Evolutionary conservation across 108 stramenopile species (phyloP).

Genomic region (Fistulifera solaris): DNA sequence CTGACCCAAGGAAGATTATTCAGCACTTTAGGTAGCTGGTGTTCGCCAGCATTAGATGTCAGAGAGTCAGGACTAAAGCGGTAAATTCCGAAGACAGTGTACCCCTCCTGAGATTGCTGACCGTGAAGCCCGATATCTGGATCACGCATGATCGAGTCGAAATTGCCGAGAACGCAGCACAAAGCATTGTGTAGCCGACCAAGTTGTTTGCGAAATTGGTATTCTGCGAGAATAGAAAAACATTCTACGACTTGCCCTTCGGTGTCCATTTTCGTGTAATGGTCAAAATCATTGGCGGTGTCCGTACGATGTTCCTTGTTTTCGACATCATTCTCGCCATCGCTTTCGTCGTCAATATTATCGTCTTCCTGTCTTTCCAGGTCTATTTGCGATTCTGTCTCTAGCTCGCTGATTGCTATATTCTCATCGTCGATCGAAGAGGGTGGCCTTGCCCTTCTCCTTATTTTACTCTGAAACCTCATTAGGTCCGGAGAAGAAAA

Average conservation of each 20-base stretch:
- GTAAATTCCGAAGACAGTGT: constrained; percentile 32
- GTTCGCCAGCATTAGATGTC: not conserved
- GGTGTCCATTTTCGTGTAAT: constrained; percentile 12
- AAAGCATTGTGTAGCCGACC: constrained; percentile 67
- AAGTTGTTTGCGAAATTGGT: constrained; percentile 54
- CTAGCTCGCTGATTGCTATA: not conserved
- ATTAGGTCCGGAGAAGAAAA: too few relatives aligned
- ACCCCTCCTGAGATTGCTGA: constrained; percentile 4
- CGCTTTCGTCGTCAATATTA: not conserved
- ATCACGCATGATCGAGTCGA: constrained; percentile 45
- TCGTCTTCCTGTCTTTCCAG: not conserved
- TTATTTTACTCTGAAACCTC: too few relatives aligned
- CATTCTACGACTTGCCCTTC: constrained; percentile 32
- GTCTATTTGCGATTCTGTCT: not conserved
- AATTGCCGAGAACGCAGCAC: constrained; percentile 54
- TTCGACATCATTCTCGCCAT: not conserved
- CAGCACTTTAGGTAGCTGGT: constrained; percentile 11
- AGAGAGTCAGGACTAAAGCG: constrained; percentile 15
- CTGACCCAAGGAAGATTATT: constrained; percentile 30
- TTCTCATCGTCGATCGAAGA: too few relatives aligned
- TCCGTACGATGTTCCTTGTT: not conserved
- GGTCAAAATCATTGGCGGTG: constrained; percentile 4
- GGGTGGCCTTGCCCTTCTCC: too few relatives aligned
- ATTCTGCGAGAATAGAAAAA: constrained; percentile 57
- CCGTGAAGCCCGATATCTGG: constrained; percentile 2